Conservation (phyloP, 1,139 yeast genomes). For the Yamadazyma dendronema region DNA sequence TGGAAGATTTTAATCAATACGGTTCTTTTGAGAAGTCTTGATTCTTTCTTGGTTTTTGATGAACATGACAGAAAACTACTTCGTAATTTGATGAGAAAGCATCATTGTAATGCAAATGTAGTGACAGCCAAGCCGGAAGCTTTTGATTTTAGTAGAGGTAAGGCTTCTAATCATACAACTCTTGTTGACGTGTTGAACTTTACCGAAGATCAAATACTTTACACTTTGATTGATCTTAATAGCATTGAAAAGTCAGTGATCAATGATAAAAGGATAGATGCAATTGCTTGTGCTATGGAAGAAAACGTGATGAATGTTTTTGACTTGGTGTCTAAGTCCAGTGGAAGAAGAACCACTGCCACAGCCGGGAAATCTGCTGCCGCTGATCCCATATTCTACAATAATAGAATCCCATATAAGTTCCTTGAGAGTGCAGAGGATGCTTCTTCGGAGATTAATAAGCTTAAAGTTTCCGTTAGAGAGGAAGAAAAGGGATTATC, state of each 20-base stretch:
- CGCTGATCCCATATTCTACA: constrained; percentile 58
- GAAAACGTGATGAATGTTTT: constrained; percentile 48
- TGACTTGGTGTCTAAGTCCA: constrained; percentile 39
- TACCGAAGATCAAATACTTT: constrained; percentile 52
- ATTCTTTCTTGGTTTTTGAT: constrained; percentile 66
- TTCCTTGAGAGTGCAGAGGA: constrained; percentile 23
- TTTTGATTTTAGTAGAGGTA: constrained; percentile 48
- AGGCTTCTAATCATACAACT: constrained; percentile 33
- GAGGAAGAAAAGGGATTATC: constrained; percentile 17
- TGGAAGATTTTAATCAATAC: constrained; percentile 69
- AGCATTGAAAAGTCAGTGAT: constrained; percentile 61
- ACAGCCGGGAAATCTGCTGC: constrained; percentile 35
- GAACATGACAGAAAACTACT: constrained; percentile 58
- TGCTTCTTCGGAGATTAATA: constrained; percentile 16
- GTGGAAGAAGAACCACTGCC: constrained; percentile 38
- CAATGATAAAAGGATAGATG: constrained; percentile 50
- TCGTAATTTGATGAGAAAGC: constrained; percentile 37
- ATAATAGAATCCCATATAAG: constrained; percentile 27
- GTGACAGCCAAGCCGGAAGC: constrained; percentile 55
- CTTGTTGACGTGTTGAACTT: constrained; percentile 62
- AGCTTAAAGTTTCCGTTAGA: constrained; percentile 11
- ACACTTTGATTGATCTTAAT: constrained; percentile 63
- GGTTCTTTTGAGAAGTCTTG: constrained; percentile 43
- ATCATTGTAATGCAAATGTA: constrained; percentile 32
- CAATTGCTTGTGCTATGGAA: constrained; percentile 31